Base-by-base conservation (phyloP, 2,329 filamentous ascomycete species). In the Penicillium polonicum region DNA sequence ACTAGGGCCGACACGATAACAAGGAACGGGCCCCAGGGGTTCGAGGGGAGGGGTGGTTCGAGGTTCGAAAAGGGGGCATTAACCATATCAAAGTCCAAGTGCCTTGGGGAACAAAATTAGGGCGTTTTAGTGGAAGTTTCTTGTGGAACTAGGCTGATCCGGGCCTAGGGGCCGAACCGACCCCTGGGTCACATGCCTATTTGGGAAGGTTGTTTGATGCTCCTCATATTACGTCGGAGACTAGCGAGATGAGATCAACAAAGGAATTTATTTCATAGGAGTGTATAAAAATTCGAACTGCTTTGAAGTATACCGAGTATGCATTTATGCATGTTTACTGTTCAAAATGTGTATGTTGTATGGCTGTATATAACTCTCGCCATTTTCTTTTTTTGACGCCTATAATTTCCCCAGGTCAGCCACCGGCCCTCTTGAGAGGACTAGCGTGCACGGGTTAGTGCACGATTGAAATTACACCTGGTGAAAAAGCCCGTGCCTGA, bases 1-100 rank as follows among this genome's bases (percentile, higher is more conserved):
- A 13, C 42, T 8, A 25, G 33, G 9, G 23, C 27, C 27, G 25
- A 13, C n/a, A 51, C n/a, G 48, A 31, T 38, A 36, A 38, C n/a
- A 46, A 57, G 36, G 58, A 58, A 54, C 58, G 51, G 49, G 50
- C 54, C 60, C 61, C 59, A 60, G 61, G 61, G 55, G 61, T 61
- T 66, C 55, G 50, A 52, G 39, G 49, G 48, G 2, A 2, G 21
- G 21, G 21, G 25, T 29, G 29, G 45, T 15, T 42, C n/a, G 42
- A 21, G 17, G 5, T 13, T 19, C 6, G 27, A 52, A 55, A 46
- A 57, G 46, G 41, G 31, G 48, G 19, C 29, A 23, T 17, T 33
- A 35, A 21, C 44, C 25, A 21, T 43, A 45, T 27, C 27, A n/a
- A n/a, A 42, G 36, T 50, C 48, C 48, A 6, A 41, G 48, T 35